These are phyloP conservation scores for Phoma sp. DNA, from an alignment of 2,329 filamentous ascomycete genomes.

Conservation along the genomic window DNA sequence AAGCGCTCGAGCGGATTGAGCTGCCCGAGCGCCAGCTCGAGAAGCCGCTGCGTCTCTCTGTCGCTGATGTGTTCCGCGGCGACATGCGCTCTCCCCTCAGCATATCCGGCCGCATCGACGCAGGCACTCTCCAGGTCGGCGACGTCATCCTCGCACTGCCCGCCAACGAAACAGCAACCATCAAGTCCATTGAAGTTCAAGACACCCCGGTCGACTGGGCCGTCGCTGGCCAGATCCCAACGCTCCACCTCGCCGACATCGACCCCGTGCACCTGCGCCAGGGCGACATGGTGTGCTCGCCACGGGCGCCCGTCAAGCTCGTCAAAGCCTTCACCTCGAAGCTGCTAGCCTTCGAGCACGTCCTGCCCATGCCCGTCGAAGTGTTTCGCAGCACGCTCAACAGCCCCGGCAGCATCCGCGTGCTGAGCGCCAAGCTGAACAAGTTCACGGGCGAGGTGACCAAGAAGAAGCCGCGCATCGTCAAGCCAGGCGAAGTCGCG, in stretches of 20 bases:
- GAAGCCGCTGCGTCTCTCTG: slow-evolving; percentile 83
- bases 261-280: slow-evolving; percentile 78
- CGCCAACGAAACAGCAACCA: slow-evolving; percentile 76
- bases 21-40: slow-evolving; percentile 73
- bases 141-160: slow-evolving; percentile 82
- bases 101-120: slow-evolving; percentile 83
- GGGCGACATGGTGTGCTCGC: slow-evolving; percentile 85
- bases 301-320: slow-evolving; percentile 70
- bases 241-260: slow-evolving; percentile 82
- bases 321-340: slow-evolving; percentile 80
- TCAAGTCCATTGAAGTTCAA: slow-evolving; percentile 83
- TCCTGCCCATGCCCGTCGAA: slow-evolving; percentile 88
- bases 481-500: slow-evolving; percentile 80
- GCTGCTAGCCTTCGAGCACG: slow-evolving; percentile 84
- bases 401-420: slow-evolving; percentile 74
- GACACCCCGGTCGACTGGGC: slow-evolving; percentile 80
- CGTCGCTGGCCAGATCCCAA: slow-evolving; percentile 87
- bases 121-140: slow-evolving; percentile 82
- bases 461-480: slow-evolving; percentile 84
- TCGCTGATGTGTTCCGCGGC: slow-evolving; percentile 84
- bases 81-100: slow-evolving; percentile 82
- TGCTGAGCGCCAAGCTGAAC: slow-evolving; percentile 76
- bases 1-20: slow-evolving; percentile 84
- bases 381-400: slow-evolving; percentile 86
- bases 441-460: slow-evolving; percentile 75